phyloP scores from a whole-genome alignment of 1,139 yeast species.

The Protomyces lactucae-debilis region DNA sequence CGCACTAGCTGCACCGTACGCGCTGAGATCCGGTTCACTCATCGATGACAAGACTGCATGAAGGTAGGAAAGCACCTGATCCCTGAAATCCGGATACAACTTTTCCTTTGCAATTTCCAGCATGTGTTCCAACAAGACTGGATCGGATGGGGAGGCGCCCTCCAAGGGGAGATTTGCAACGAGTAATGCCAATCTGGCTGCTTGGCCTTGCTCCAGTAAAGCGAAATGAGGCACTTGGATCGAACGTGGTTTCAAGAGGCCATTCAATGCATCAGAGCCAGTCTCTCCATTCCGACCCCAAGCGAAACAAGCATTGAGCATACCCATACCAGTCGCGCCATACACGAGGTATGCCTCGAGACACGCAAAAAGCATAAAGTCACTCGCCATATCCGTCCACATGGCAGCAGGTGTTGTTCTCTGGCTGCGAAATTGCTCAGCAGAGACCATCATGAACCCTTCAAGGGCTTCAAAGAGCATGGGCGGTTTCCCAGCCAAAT shows the following conservation, averaged over 20 bases:
- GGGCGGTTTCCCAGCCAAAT: neutral
- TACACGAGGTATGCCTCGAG: constrained; percentile 8
- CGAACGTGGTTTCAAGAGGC: neutral
- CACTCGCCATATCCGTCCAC: constrained; percentile 16
- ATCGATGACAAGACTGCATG: neutral
- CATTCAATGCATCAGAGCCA: neutral
- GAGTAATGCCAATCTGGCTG: neutral
- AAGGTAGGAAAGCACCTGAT: neutral
- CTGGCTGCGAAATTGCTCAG: neutral
- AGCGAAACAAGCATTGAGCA: constrained; percentile 8
- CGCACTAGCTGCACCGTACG: neutral
- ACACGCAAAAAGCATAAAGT: constrained; percentile 7
- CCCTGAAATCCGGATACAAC: neutral
- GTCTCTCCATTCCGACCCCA: neutral
- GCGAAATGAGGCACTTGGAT: neutral
- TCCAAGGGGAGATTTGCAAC: neutral
- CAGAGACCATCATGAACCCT: constrained; percentile 13
- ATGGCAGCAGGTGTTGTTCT: neutral
- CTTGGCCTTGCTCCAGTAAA: neutral
- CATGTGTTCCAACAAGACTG: neutral
- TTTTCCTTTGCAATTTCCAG: neutral
- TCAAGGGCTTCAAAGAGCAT: constrained; percentile 8
- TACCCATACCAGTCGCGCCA: neutral
- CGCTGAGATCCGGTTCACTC: neutral
- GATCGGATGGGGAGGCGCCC: neutral